Evolutionary conservation across 441 rosid species (phyloP).

Genomic region (Oxalis stricta): DNA sequence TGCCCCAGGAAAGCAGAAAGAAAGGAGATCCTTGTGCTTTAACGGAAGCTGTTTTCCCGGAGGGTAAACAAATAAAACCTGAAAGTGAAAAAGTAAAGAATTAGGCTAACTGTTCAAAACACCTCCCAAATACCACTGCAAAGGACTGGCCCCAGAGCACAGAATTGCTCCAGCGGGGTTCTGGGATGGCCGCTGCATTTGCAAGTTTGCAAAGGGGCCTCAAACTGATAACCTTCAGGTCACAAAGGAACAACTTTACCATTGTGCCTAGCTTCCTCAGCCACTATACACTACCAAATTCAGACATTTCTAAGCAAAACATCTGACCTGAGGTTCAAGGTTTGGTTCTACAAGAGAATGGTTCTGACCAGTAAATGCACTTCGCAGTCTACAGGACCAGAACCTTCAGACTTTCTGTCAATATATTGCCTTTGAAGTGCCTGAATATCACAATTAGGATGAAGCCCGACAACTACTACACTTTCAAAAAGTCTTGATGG

Average conservation of each 20-base stretch:
- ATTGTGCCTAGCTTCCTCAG: no score
- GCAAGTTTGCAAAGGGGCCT: no score
- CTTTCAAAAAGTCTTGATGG: constrained; percentile 88
- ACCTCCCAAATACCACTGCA: not conserved
- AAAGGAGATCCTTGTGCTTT: constrained; percentile 75
- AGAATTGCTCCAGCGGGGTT: no score
- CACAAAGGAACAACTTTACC: no score
- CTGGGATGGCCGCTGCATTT: no score
- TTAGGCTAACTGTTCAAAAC: constrained; percentile 3
- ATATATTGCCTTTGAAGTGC: constrained; percentile 60
- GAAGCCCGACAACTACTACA: constrained; percentile 88
- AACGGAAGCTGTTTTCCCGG: constrained; percentile 76
- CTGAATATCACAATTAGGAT: constrained; percentile 80
- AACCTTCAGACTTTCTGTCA: constrained; percentile 45
- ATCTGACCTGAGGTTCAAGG: constrained; percentile 76
- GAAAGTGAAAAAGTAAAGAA: constrained; percentile 15
- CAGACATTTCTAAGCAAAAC: not conserved
- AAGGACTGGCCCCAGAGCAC: no score
- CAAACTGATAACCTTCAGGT: no score
- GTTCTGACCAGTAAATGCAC: constrained; percentile 40
- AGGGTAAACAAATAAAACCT: constrained; percentile 87
- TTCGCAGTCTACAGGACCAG: constrained; percentile 54
- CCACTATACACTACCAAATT: not conserved
- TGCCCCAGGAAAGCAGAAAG: constrained; percentile 95
- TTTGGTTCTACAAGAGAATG: constrained; percentile 66